Conservation (phyloP, 306 rosid species). For the Vachellia collinsii region DNA sequence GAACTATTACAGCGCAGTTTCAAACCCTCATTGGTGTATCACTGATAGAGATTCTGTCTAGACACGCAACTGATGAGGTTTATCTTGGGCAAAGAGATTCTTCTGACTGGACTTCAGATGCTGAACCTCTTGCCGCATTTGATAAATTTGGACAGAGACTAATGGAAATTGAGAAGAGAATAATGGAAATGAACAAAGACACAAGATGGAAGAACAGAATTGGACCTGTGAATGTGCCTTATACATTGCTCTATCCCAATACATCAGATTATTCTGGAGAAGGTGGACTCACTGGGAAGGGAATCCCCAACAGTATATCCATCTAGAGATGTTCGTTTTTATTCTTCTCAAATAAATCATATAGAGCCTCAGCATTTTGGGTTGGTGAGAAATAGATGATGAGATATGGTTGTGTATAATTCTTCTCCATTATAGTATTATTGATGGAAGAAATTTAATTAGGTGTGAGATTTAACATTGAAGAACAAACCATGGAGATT, state of each 20-base stretch:
- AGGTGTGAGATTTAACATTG: not conserved
- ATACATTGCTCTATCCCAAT: constrained; percentile 75
- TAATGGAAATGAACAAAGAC: constrained; percentile 57
- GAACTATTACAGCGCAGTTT: constrained; percentile 83
- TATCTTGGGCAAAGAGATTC: constrained; percentile 82
- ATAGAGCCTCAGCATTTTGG: not conserved
- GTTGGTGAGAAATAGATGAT: not conserved
- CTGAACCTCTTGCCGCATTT: constrained; percentile 61
- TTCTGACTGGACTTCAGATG: constrained; percentile 68
- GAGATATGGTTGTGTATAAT: not conserved
- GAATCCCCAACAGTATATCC: constrained; percentile 86
- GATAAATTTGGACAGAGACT: constrained; percentile 56
- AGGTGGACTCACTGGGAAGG: constrained; percentile 90
- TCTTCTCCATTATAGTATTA: not conserved
- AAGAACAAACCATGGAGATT: not conserved
- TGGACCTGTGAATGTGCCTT: constrained; percentile 73
- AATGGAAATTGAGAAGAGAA: constrained; percentile 60
- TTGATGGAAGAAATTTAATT: not conserved
- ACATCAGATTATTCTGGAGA: constrained; percentile 68
- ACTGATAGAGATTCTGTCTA: constrained; percentile 73
- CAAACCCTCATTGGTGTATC: constrained; percentile 89
- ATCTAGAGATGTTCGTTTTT: constrained; percentile 40
- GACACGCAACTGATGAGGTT: constrained; percentile 86
- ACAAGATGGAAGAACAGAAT: constrained; percentile 64
- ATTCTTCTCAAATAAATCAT: not conserved